These are phyloP conservation scores for Triticum urartu DNA, from an alignment of 176 grass and related monocot species.

Conservation along the genomic window DNA sequence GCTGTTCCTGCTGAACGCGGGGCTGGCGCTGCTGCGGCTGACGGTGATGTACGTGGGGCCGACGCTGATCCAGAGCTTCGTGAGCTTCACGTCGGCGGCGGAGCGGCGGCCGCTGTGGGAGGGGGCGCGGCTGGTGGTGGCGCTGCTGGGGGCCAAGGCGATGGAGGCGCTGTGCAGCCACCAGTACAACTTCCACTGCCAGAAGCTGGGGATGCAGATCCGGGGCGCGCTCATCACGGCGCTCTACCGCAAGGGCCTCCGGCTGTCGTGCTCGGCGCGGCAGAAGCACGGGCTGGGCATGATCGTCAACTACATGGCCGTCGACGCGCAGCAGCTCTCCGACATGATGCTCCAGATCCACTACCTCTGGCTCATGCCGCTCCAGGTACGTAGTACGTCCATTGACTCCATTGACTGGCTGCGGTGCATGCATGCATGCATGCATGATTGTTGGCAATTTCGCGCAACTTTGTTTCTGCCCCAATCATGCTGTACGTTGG, in stretches of 20 bases:
- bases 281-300: constrained; percentile 84
- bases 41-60: constrained; percentile 91
- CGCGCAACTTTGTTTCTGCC: too few relatives aligned
- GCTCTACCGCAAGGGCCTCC: constrained; percentile 83
- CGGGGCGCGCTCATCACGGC: constrained; percentile 78
- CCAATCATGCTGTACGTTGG: too few relatives aligned
- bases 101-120: constrained; percentile 6
- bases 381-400: constrained; percentile 47
- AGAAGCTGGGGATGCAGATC: constrained; percentile 95
- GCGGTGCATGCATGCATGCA: too few relatives aligned
- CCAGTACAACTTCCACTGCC: constrained; percentile 99
- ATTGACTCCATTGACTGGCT: too few relatives aligned
- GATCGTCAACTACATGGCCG: constrained; percentile 99
- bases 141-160: constrained; percentile 69
- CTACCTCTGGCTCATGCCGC: constrained; percentile 98
- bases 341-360: constrained; percentile 98
- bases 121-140: constrained; percentile 52
- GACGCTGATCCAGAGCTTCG: constrained; percentile 84
- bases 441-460: too few relatives aligned
- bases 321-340: constrained; percentile 94
- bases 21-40: constrained; percentile 54
- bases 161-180: constrained; percentile 73
- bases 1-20: constrained; percentile 59
- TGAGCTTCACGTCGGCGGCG: constrained; percentile 41
- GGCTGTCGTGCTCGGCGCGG: constrained; percentile 69